phyloP scores from a whole-genome alignment of 176 grass and related monocot genomes.

The Lolium multiflorum region DNA sequence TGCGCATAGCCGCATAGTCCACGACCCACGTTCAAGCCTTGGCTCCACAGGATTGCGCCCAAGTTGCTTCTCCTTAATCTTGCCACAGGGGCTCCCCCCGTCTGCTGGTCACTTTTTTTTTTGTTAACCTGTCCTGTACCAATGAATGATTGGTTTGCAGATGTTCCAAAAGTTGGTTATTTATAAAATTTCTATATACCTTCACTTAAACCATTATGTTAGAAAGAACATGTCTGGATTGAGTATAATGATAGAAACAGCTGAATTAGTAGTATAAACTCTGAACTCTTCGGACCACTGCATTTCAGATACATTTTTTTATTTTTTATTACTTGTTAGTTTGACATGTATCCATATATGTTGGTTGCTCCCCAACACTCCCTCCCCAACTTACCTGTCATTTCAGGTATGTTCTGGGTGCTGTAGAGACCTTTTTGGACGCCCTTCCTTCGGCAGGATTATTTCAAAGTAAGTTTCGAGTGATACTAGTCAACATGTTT shows the following conservation, averaged over 20 bases:
- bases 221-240: conserved; percentile 12
- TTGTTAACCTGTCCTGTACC: not conserved
- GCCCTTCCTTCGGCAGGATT: conserved; percentile 92
- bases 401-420: conserved; percentile 97
- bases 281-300: not conserved
- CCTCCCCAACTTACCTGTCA: conserved; percentile 30
- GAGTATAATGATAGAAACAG: conserved; percentile 24
- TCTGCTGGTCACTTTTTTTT: too few relatives aligned
- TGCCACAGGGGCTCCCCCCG: too few relatives aligned
- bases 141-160: conserved; percentile 35
- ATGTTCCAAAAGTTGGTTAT: not conserved
- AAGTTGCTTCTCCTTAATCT: too few relatives aligned
- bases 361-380: not conserved
- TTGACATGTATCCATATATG: conserved; percentile 11
- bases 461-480: conserved; percentile 67
- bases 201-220: conserved; percentile 22
- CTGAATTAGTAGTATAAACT: not conserved
- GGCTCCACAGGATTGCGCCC: too few relatives aligned
- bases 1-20: too few relatives aligned
- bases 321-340: conserved; percentile 11
- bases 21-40: too few relatives aligned
- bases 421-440: conserved; percentile 98
- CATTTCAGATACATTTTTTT: not conserved
- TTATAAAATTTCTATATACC: not conserved
- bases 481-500: conserved; percentile 18